Evolutionary conservation across 2,329 filamentous ascomycete species (phyloP), one percentile per base, ranked within the genome.

Genomic region (Hyphodiscus sp.): DNA sequence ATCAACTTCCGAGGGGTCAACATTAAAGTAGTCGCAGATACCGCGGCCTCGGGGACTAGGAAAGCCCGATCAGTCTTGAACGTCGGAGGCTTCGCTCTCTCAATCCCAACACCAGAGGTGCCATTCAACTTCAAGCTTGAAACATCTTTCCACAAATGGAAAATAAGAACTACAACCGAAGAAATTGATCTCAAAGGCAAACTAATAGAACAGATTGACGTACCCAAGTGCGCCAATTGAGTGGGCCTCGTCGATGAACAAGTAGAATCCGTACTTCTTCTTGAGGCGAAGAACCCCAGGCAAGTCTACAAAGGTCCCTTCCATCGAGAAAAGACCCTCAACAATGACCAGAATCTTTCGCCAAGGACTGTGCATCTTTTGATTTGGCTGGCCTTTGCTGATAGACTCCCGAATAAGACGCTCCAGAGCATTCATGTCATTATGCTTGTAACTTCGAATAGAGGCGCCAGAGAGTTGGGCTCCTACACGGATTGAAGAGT

Each of bases 281-380:
- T 95, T 95, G 62, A 96, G 79, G 47, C 78, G 80, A 54, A 96
- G 74, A 47, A 96, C 76, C 56, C 88, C 88, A 2, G 91, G 92
- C 18, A 97, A 81, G 69, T 97, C 94, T 71, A 88, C 91, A 88
- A 97, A 94, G 63, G 90, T 95, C 44, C 92, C 92, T 74, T 97
- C 92, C 92, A 97, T 97, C 0, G 91, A 96, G 77, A 96, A 97
- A 20, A 97, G 79, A 61, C 92, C 92, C 70, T 97, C 92, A 30
- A 96, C 88, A 44, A 91, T 91, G 43, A 97, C 88, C 43, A 97
- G 71, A 55, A 97, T 96, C 81, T 96, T 96, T 78, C 94, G 95
- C 92, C 92, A 97, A 1, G 92, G 92, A 20, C 92, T 86, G 71
- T 96, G 92, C 19, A 91, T 96, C 59, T 92, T 19, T n/a, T 3